A percentile compares a stretch with the other conserved stretches of the same genome.
Conservation (phyloP, 1,284 basidiomycete species). For the Sporisorium scitamineum region DNA sequence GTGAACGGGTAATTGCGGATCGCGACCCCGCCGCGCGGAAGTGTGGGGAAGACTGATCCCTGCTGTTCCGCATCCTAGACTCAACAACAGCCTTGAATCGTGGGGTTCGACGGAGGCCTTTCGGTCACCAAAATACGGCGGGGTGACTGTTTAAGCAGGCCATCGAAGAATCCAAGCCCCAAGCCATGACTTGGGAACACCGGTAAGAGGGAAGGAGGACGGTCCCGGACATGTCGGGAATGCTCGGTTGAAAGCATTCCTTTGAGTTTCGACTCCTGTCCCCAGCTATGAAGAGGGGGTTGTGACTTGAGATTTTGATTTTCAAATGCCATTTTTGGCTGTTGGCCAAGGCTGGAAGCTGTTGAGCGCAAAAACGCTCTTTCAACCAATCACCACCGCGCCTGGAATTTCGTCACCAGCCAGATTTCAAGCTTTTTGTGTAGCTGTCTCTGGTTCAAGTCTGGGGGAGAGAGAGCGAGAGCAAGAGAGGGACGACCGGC, state of each 20-base stretch:
- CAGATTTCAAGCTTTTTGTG: constrained; percentile 1
- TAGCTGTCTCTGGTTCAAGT: neutral
- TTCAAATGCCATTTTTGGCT: neutral
- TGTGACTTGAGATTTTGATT: neutral
- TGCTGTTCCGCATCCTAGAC: neutral
- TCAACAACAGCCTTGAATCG: too few relatives aligned
- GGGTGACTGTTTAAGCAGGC: neutral
- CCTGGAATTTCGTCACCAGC: constrained; percentile 1
- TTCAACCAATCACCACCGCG: neutral
- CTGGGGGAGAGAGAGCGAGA: neutral
- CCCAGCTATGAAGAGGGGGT: neutral
- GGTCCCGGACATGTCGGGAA: constrained; percentile 38
- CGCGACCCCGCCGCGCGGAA: neutral
- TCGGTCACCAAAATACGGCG: neutral
- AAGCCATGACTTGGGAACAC: neutral
- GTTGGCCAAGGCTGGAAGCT: neutral
- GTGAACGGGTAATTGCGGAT: neutral
- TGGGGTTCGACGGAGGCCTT: neutral
- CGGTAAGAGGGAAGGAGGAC: neutral
- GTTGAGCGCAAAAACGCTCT: neutral
- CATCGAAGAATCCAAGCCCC: neutral
- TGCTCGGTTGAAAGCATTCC: constrained; percentile 17
- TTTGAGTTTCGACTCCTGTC: neutral
- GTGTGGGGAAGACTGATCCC: neutral
- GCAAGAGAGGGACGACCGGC: neutral